Evolutionary conservation across 2,329 filamentous ascomycete genomes (phyloP).

Genomic region (Dendryphion nanum): DNA sequence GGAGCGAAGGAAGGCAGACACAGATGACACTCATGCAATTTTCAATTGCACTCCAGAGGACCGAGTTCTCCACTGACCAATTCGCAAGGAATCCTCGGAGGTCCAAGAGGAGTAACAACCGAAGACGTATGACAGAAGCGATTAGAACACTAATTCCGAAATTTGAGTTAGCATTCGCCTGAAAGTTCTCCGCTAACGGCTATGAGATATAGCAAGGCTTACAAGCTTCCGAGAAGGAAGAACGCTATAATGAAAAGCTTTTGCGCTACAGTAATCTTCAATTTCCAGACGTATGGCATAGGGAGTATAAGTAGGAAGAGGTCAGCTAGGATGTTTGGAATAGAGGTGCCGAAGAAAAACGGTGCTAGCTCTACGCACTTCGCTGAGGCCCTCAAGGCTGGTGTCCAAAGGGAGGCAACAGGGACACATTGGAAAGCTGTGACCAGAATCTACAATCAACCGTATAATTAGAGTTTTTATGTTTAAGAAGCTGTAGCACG

Average conservation of each 20-base stretch:
- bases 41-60: slow-evolving; percentile 3
- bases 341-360: slow-evolving; percentile 22
- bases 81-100: slow-evolving; percentile 1
- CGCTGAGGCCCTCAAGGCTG: not conserved
- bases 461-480: not conserved
- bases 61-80: slow-evolving; percentile 3
- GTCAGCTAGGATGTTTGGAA: slow-evolving; percentile 25
- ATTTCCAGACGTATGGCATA: slow-evolving; percentile 22
- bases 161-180: not conserved
- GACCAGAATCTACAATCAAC: slow-evolving; percentile 10
- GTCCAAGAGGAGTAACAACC: slow-evolving; percentile 1
- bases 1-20: slow-evolving; percentile 3
- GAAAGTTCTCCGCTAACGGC: not conserved
- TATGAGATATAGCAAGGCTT: not conserved
- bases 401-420: slow-evolving; percentile 15
- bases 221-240: slow-evolving; percentile 15
- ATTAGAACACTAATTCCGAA: not conserved
- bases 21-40: slow-evolving; percentile 4
- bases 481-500: not conserved
- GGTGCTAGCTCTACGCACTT: slow-evolving; percentile 17
- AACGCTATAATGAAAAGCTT: slow-evolving; percentile 20
- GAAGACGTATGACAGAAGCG: not conserved
- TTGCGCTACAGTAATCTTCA: slow-evolving; percentile 20
- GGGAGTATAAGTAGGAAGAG: slow-evolving; percentile 21
- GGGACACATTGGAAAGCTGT: slow-evolving; percentile 21